phyloP scores from a whole-genome alignment of 495 filamentous ascomycete genomes.

The Xylaria intraflava region DNA sequence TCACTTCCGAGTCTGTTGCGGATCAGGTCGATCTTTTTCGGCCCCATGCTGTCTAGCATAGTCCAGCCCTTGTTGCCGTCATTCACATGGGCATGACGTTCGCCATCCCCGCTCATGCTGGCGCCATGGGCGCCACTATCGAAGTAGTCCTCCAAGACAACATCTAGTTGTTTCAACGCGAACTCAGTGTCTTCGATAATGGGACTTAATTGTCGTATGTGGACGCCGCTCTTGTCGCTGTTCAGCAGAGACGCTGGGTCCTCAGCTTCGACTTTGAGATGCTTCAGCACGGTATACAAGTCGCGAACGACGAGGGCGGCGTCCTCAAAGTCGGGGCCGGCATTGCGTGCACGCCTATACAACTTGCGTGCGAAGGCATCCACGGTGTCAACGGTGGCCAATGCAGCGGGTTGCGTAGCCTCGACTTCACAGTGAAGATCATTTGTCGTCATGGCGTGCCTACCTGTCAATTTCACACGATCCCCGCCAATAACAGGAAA shows the following conservation, averaged over 20 bases:
- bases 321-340: constrained; percentile 34
- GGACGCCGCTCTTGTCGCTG: constrained; percentile 27
- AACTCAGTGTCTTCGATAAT: constrained; percentile 46
- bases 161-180: constrained; percentile 41
- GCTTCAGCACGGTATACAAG: constrained; percentile 41
- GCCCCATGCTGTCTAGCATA: constrained; percentile 24
- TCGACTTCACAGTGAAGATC: background rate
- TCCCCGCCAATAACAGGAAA: no score
- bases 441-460: constrained; percentile 14
- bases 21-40: constrained; percentile 31
- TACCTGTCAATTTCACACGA: background rate
- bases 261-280: constrained; percentile 43
- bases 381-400: constrained; percentile 33
- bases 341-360: constrained; percentile 31
- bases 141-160: constrained; percentile 37
- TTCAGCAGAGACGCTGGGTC: constrained; percentile 45
- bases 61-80: constrained; percentile 25
- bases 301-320: constrained; percentile 33
- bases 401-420: constrained; percentile 10
- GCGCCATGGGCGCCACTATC: constrained; percentile 7
- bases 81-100: constrained; percentile 9
- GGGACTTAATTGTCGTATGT: constrained; percentile 34
- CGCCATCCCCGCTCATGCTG: constrained; percentile 9
- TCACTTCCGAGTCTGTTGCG: constrained; percentile 32
- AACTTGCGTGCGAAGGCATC: constrained; percentile 36